phyloP scores from a whole-genome alignment of 2,329 filamentous ascomycete genomes.

The Colletotrichum brevisporum region DNA sequence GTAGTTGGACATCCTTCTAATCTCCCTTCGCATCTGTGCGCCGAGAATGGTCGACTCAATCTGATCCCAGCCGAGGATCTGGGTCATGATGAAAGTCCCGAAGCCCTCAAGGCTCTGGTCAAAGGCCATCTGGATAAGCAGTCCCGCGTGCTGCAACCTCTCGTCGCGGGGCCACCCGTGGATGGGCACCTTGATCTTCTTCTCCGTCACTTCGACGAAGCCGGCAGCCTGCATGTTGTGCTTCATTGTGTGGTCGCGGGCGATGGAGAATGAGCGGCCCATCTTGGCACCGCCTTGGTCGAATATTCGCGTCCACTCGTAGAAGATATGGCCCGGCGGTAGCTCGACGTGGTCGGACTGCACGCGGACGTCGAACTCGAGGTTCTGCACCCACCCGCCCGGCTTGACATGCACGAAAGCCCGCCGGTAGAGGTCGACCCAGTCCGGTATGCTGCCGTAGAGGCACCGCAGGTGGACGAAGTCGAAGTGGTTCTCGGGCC shows the following conservation, averaged over 20 bases:
- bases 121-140: conserved; percentile 44
- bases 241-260: conserved; percentile 42
- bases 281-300: conserved; percentile 45
- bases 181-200: conserved; percentile 42
- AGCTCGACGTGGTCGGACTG: conserved; percentile 46
- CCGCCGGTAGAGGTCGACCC: conserved; percentile 64
- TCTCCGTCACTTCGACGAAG: conserved; percentile 43
- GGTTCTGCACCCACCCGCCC: conserved; percentile 57
- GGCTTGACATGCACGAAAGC: conserved; percentile 65
- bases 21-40: conserved; percentile 43
- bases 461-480: conserved; percentile 71
- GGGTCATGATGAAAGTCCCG: conserved; percentile 46
- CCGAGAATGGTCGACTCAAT: conserved; percentile 44
- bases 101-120: conserved; percentile 48
- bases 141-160: conserved; percentile 33
- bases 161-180: conserved; percentile 41
- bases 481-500: conserved; percentile 64
- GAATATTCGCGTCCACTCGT: conserved; percentile 45
- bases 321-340: conserved; percentile 45
- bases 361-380: conserved; percentile 43
- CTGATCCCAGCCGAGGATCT: conserved; percentile 47
- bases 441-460: conserved; percentile 68
- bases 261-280: conserved; percentile 43
- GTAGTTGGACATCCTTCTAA: conserved; percentile 29
- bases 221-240: conserved; percentile 45